Evolutionary conservation across 345 rosid genomes (phyloP).

Genomic region (Acer saccharum): DNA sequence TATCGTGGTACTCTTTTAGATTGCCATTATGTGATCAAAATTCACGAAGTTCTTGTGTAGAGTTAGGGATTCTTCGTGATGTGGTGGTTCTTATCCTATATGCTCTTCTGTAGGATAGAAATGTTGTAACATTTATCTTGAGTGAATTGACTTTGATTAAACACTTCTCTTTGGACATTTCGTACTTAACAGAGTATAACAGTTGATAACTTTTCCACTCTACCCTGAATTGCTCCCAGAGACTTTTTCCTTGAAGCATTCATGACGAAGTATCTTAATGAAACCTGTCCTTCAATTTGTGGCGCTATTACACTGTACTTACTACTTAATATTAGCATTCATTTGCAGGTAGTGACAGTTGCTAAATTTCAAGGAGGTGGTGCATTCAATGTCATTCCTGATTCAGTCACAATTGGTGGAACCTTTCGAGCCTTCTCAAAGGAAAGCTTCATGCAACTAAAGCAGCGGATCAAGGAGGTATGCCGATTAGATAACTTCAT

Average conservation of each 20-base stretch:
- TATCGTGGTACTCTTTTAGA: no score
- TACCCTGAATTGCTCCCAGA: background rate
- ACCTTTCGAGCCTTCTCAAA: constrained; percentile 74
- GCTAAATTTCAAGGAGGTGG: constrained; percentile 72
- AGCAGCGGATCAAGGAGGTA: constrained; percentile 73
- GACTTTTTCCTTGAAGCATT: background rate
- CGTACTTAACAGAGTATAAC: background rate
- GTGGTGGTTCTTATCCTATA: background rate
- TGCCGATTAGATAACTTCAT: background rate
- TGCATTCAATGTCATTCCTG: constrained; percentile 84
- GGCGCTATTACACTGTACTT: background rate
- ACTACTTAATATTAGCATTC: background rate
- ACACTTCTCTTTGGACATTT: background rate
- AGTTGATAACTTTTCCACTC: background rate
- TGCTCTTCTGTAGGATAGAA: background rate
- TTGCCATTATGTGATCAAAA: background rate
- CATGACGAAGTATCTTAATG: background rate
- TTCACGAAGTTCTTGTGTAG: background rate
- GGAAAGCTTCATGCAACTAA: constrained; percentile 52
- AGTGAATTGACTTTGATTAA: background rate
- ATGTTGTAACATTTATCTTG: background rate
- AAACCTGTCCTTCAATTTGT: background rate
- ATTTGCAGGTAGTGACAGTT: constrained; percentile 72
- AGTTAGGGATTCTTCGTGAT: background rate
- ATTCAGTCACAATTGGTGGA: constrained; percentile 78